Evolutionary conservation across 2,329 filamentous ascomycete species (phyloP), one percentile per base, ranked within the genome.

Genomic region (Penicillium sp.): DNA sequence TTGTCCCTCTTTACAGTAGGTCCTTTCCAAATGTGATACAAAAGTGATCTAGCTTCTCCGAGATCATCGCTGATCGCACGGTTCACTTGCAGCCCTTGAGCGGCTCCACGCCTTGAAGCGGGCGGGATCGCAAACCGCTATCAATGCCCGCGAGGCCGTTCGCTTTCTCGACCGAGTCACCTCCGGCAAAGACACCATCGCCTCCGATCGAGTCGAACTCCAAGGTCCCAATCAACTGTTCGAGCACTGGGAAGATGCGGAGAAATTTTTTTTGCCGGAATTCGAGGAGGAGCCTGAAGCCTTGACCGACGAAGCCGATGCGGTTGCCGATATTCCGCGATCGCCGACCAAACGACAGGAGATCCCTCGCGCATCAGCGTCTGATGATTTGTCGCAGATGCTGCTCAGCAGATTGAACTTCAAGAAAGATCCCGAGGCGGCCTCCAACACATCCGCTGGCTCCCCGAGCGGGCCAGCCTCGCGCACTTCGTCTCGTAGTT

Each of bases 1-100:
- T 80, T 52, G 77, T 82, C 53, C 80, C 80, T 53, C 73, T 81
- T 33, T 80, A 80, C 69, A 81, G 79, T 82, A 73, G 61, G 72
- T 69, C 35, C 22, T 26, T 35, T 12, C 15, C 15, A 23, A 46
- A 35, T 51, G 15, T 43, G 14, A 9, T 23, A 43, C 23, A 14
- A 6, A 40, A 46, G 41, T 20, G 20, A 23, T 14, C 23, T 31
- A 35, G 25, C 4, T 49, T 55, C 45, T 49, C 50, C 27, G 31
- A 23, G 23, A 53, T 48, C 37, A 55, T 49, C 43, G 53, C 55
- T 59, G 26, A 57, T 52, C 18, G 60, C 54, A 49, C 53, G 23
- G 42, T 54, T 48, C 43, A 45, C 48, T 49, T 37, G 55, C 60
- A 79, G 77, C 77, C 54, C 74, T 79, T 52, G 76, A 78, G 60